These are phyloP conservation scores for Pythium pyrilobum DNA, from an alignment of 352 stramenopile species.

Conservation along the genomic window DNA sequence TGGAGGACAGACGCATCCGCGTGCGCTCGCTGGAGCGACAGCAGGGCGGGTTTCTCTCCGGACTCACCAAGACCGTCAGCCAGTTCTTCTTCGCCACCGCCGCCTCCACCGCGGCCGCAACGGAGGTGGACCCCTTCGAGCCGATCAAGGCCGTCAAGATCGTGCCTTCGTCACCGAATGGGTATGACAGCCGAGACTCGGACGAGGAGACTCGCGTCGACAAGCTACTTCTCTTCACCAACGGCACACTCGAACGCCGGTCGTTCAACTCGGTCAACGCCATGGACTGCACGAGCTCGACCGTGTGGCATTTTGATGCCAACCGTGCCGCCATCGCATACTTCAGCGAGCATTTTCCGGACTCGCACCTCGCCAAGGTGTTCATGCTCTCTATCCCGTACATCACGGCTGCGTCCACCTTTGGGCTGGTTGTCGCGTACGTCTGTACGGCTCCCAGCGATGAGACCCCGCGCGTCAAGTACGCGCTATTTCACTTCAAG, in stretches of 20 bases:
- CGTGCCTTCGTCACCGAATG: conserved; percentile 23
- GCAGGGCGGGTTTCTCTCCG: conserved; percentile 55
- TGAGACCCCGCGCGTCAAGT: conserved; percentile 44
- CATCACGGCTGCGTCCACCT: conserved; percentile 37
- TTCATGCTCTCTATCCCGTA: conserved; percentile 66
- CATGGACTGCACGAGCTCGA: conserved; percentile 56
- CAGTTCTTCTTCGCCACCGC: conserved; percentile 70
- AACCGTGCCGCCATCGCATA: conserved; percentile 57
- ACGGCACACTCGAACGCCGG: conserved; percentile 57
- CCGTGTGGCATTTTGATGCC: conserved; percentile 54
- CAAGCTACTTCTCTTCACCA: conserved; percentile 66
- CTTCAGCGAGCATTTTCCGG: conserved; percentile 65
- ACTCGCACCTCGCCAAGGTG: conserved; percentile 53
- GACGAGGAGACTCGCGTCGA: conserved; percentile 37
- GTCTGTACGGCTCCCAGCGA: conserved; percentile 48
- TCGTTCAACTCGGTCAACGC: conserved; percentile 63
- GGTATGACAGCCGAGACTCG: conserved; percentile 4
- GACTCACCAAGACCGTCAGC: conserved; percentile 66
- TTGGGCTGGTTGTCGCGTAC: conserved; percentile 59
- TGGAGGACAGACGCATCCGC: conserved; percentile 75
- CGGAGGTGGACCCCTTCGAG: conserved; percentile 39
- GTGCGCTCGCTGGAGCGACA: conserved; percentile 70
- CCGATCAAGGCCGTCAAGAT: conserved; percentile 54
- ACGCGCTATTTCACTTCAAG: conserved; percentile 68
- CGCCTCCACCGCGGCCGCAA: conserved; percentile 12